Evolutionary conservation across 306 rosid genomes (phyloP), one percentile per base, ranked within the genome.

Genomic region (Rosa rugosa): DNA sequence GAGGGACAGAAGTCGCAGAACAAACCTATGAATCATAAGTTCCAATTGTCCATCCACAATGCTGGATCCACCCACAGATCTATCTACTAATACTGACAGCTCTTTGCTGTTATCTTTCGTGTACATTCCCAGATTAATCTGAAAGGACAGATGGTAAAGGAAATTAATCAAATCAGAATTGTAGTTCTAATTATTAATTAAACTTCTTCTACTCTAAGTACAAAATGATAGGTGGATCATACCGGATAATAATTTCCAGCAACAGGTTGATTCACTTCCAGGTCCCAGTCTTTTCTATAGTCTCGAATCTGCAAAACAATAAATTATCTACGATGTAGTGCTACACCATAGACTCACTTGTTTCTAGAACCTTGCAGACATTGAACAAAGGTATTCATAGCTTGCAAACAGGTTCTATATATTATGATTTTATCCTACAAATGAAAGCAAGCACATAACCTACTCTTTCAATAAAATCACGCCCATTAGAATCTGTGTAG

Each of bases 181-280:
- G 50, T 8, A 18, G 8, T 49, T 65, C 16, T 44, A 45, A 5
- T 46, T 1, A 49, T 36, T 36, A 34, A 11, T 17, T 8, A 16
- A 11, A 34, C 17, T 51, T 34, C 76, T 46, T 22, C 6, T 20
- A 20, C 72, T 11, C 8, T 12, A 45, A 12, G 12, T 46, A 45
- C 41, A 70, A 22, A 22, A 31, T 49, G 60, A 31, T 27, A 31
- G 23, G 62, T 71, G 68, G 57, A 23, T 40, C 25, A 75, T 90
- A 94, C 97, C 10, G 98, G 98, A 77, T 87, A 94, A 86, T 94
- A 94, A 84, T 94, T 94, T 88, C 98, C 97, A 22, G 98, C 97
- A 54, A 91, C 87, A 11, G 98, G 98, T 83, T 94, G 94, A 71
- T 89, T 91, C 72, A 89, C 90, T 87, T 91, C 78, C 81, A 94